A percentile compares a stretch with the other conserved stretches of the same genome.
Conservation (phyloP, 345 rosid genomes). For the Aquilaria sinensis region DNA sequence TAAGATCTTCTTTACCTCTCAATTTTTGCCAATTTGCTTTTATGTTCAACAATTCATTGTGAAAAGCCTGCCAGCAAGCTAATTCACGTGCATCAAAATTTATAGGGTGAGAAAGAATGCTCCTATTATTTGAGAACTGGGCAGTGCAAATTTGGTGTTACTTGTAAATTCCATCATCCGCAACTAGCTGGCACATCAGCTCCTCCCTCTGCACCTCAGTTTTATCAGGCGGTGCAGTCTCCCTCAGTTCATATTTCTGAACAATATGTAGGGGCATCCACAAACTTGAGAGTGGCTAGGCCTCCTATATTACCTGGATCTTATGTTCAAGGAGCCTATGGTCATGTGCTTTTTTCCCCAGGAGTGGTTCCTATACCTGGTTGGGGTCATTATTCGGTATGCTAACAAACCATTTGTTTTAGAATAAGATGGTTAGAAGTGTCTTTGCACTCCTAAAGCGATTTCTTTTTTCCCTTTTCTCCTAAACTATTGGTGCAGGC, state of each 20-base stretch:
- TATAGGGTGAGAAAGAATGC: constrained; percentile 90
- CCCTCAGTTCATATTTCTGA: constrained; percentile 57
- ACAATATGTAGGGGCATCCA: constrained; percentile 54
- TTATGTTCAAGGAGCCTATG: constrained; percentile 77
- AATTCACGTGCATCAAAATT: constrained; percentile 19
- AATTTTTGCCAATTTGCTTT: neutral
- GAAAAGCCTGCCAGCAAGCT: neutral
- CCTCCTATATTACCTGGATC: constrained; percentile 64
- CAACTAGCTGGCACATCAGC: constrained; percentile 56
- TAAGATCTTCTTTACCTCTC: constrained; percentile 8
- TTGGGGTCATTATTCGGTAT: constrained; percentile 88
- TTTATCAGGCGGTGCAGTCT: constrained; percentile 80
- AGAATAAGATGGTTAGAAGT: constrained; percentile 8
- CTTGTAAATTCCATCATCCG: constrained; percentile 97
- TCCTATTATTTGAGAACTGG: constrained; percentile 90
- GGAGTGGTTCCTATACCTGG: constrained; percentile 69
- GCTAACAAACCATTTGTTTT: constrained; percentile 9
- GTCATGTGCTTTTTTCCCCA: constrained; percentile 64
- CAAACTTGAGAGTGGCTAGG: constrained; percentile 59
- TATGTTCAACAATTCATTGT: neutral
- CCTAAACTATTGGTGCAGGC: constrained; percentile 38
- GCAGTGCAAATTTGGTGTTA: constrained; percentile 87
- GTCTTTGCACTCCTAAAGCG: constrained; percentile 10
- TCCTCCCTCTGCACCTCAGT: constrained; percentile 59
- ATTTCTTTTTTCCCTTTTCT: constrained; percentile 3